Percentiles rank a stretch among this genome's conserved stretches.
Conservation (phyloP, 73 alveolate genomes). For the Blepharisma stoltei region DNA sequence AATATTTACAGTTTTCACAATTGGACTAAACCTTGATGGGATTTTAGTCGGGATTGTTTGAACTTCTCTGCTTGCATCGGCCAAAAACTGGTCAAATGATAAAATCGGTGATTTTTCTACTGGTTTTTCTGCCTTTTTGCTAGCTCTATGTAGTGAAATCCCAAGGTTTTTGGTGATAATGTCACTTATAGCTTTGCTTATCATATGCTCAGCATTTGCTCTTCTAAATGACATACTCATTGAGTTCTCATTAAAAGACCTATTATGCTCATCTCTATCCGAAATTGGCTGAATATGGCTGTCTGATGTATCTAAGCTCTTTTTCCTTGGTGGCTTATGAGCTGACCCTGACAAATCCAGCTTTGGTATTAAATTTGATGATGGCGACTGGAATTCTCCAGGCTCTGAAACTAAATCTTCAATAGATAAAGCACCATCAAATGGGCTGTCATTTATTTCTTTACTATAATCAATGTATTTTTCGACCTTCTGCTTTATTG, state of each 20-base stretch:
- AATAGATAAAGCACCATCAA: no score
- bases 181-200: constrained; percentile 17
- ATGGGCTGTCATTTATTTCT: no score
- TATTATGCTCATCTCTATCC: background rate
- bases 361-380: no score
- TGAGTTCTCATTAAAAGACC: background rate
- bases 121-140: background rate
- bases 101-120: background rate
- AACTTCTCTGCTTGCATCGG: background rate
- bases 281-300: no score
- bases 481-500: no score
- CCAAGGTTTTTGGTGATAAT: background rate
- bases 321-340: no score
- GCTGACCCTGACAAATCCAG: no score
- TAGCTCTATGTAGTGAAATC: background rate
- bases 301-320: no score
- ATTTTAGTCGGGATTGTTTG: background rate
- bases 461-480: no score
- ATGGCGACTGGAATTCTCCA: no score
- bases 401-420: no score
- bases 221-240: constrained; percentile 29
- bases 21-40: background rate
- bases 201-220: constrained; percentile 6
- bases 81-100: background rate
- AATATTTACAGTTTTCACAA: constrained; percentile 2